Conservation (phyloP, 2,329 filamentous ascomycete species). For the Stemphylium vesicarium region DNA sequence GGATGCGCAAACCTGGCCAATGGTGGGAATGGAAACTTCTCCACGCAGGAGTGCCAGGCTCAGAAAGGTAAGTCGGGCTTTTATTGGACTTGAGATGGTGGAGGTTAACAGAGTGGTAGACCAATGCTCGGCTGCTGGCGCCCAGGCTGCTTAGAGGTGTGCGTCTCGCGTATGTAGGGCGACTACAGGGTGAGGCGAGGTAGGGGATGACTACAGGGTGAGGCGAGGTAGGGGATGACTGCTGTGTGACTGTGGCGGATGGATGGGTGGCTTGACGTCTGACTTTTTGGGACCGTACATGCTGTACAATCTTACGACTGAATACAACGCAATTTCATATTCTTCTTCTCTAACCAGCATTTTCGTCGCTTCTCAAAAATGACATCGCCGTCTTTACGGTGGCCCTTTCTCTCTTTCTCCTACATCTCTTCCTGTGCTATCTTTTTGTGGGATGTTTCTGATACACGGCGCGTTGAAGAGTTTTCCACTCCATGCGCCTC, state of each 20-base stretch:
- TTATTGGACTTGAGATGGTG: not conserved
- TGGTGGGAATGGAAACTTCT: slow-evolving; percentile 52
- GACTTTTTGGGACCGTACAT: no score
- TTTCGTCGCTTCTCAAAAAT: not conserved
- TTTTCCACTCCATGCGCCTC: slow-evolving; percentile 56
- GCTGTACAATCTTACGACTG: not conserved
- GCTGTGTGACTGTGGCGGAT: no score
- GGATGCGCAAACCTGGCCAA: slow-evolving; percentile 65
- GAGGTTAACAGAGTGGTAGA: not conserved
- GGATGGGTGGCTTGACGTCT: no score
- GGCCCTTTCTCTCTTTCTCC: slow-evolving; percentile 25
- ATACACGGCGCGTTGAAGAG: slow-evolving; percentile 64
- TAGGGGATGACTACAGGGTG: no score
- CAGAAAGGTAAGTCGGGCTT: slow-evolving; percentile 54
- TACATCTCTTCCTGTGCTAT: slow-evolving; percentile 15
- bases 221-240: no score
- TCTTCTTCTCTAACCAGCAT: not conserved
- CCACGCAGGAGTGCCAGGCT: slow-evolving; percentile 60
- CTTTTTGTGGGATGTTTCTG: slow-evolving; percentile 38
- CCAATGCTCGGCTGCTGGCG: not conserved
- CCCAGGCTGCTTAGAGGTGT: not conserved
- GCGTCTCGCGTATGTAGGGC: not conserved
- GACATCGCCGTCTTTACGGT: not conserved
- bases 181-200: no score
- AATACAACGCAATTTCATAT: not conserved